These are phyloP conservation scores for Cryomyces minteri DNA, from an alignment of 495 filamentous ascomycete genomes.

Conservation along the genomic window DNA sequence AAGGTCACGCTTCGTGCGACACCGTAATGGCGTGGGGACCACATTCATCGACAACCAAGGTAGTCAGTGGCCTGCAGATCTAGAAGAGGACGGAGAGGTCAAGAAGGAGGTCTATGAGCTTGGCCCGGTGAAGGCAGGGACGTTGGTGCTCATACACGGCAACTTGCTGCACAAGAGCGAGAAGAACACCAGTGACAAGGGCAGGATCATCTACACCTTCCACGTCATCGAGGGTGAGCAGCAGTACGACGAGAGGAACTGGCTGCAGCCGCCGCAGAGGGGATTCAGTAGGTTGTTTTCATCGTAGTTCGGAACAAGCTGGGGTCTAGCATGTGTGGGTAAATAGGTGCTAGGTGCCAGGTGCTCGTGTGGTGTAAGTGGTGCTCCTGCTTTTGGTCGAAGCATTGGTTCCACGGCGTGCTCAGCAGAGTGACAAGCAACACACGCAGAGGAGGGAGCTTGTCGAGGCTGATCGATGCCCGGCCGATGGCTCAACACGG, in stretches of 20 bases:
- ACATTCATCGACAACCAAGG: constrained; percentile 4
- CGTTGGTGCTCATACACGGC: constrained; percentile 85
- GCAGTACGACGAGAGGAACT: constrained; percentile 72
- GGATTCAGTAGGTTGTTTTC: constrained; percentile 49
- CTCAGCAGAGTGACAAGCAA: no score
- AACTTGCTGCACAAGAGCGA: constrained; percentile 95
- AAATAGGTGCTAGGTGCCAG: no score
- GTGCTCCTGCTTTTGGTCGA: no score
- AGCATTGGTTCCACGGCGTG: no score
- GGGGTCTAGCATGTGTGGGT: no score
- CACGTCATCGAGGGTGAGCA: constrained; percentile 85
- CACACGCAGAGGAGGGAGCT: no score
- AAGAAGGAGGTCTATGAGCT: constrained; percentile 40
- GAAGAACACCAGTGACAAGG: constrained; percentile 65
- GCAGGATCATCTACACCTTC: constrained; percentile 92
- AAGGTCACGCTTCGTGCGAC: constrained; percentile 55
- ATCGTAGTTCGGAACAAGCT: constrained; percentile 10
- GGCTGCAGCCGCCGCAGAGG: constrained; percentile 66
- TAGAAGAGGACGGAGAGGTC: constrained; percentile 11
- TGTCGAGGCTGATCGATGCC: no score
- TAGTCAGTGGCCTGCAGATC: background rate
- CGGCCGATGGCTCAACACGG: no score
- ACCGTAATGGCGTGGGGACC: constrained; percentile 22
- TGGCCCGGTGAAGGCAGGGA: constrained; percentile 70
- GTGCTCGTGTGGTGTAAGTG: no score